Evolutionary conservation across 164 flowering plant species (phyloP).

Genomic region (Aristolochia contorta): DNA sequence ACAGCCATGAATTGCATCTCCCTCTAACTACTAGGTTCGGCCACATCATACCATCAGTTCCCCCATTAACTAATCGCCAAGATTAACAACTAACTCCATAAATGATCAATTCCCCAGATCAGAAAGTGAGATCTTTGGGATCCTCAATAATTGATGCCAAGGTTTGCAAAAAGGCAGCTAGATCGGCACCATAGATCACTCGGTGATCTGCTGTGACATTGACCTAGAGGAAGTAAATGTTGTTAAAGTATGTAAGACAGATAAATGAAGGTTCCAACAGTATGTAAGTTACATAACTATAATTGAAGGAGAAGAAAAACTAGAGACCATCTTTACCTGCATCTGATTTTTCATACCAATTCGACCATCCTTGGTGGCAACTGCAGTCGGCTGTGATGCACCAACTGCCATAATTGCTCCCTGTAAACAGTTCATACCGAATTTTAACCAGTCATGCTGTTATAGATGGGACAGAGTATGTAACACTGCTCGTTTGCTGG

Average conservation of each 20-base stretch:
- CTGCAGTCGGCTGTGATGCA: slow-evolving; percentile 71
- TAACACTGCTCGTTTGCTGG: background rate
- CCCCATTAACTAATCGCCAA: no score
- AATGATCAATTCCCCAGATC: slow-evolving; percentile 6
- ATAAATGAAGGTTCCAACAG: background rate
- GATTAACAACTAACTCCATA: no score
- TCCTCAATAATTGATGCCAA: slow-evolving; percentile 80
- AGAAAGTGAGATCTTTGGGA: slow-evolving; percentile 81
- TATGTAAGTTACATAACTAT: no score
- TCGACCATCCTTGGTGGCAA: slow-evolving; percentile 79
- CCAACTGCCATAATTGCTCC: slow-evolving; percentile 99
- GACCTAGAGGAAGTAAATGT: slow-evolving; percentile 36
- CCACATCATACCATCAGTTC: no score
- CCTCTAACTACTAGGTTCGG: no score
- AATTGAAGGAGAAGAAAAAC: background rate
- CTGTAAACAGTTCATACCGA: slow-evolving; percentile 25
- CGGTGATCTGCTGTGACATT: slow-evolving; percentile 98
- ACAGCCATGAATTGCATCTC: no score
- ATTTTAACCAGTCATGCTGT: background rate
- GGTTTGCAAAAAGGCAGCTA: slow-evolving; percentile 89
- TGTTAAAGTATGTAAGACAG: background rate
- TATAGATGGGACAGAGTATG: background rate
- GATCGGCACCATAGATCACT: slow-evolving; percentile 88
- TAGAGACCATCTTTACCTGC: slow-evolving; percentile 50
- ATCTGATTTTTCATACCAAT: slow-evolving; percentile 84